Conservation (phyloP, 2,329 filamentous ascomycete species). For the Pseudopyrenochaeta lycopersici region DNA sequence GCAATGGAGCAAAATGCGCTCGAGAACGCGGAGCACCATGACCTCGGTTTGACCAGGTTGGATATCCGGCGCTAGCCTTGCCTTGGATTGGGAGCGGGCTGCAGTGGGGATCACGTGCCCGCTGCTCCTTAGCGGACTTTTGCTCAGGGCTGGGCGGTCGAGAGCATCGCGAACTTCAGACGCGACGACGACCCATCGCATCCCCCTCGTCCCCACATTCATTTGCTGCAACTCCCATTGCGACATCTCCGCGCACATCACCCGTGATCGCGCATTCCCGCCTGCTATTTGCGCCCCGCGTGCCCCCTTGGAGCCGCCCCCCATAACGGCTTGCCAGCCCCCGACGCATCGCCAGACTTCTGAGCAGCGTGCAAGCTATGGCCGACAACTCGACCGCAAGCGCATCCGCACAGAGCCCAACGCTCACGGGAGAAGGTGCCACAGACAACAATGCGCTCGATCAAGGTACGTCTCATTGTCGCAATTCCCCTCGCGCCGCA, state of each 20-base stretch:
- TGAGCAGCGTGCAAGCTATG: conserved; percentile 35
- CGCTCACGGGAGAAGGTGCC: conserved; percentile 32
- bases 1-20: conserved; percentile 1
- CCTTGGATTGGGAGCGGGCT: conserved; percentile 5
- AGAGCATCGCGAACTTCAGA: conserved; percentile 43
- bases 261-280: conserved; percentile 13
- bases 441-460: conserved; percentile 34
- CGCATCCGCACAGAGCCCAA: conserved; percentile 37
- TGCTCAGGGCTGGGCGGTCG: conserved; percentile 27
- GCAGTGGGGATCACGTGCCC: conserved; percentile 25
- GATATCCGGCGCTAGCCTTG: conserved; percentile 27
- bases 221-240: conserved; percentile 25
- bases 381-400: conserved; percentile 44
- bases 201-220: conserved; percentile 38
- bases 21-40: conserved; percentile 18
- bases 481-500: conserved; percentile 1
- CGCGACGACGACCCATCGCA: conserved; percentile 41
- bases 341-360: conserved; percentile 28
- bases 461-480: conserved; percentile 39
- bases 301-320: conserved; percentile 16
- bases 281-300: conserved; percentile 16
- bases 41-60: conserved; percentile 41
- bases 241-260: background rate
- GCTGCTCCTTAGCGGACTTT: conserved; percentile 24
- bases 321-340: conserved; percentile 27